Conservation (phyloP, 148 eudicot species). For the Nepenthes gracilis region DNA sequence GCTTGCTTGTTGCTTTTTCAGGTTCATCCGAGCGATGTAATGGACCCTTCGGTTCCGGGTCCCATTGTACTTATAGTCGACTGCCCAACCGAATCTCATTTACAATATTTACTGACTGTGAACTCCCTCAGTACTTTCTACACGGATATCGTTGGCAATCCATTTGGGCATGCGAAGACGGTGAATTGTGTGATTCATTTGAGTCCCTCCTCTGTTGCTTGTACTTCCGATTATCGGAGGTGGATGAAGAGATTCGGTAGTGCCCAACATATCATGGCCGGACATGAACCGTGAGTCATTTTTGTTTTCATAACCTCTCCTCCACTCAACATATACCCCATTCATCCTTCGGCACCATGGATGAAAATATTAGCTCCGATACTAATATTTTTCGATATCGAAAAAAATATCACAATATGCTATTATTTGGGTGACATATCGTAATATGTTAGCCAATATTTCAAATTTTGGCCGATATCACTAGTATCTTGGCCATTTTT, state of each 20-base stretch:
- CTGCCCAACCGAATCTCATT: constrained; percentile 73
- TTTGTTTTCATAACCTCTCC: not conserved
- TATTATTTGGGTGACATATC: no score
- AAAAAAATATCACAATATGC: no score
- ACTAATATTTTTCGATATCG: no score
- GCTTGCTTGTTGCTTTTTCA: constrained; percentile 16
- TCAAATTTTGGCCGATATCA: no score
- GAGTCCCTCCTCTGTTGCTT: constrained; percentile 50
- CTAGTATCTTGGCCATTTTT: no score
- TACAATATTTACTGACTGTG: constrained; percentile 41
- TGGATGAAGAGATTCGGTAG: constrained; percentile 82
- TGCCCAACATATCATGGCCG: constrained; percentile 85
- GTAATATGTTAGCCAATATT: no score
- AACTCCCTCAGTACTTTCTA: constrained; percentile 47
- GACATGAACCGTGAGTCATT: constrained; percentile 68
- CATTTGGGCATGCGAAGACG: constrained; percentile 27
- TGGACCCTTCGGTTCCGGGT: constrained; percentile 91
- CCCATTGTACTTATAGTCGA: constrained; percentile 77
- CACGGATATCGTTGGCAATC: constrained; percentile 23
- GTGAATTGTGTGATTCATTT: constrained; percentile 84
- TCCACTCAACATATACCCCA: not conserved
- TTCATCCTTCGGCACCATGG: not conserved
- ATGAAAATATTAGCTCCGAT: no score
- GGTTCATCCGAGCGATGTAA: constrained; percentile 84
- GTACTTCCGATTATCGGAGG: constrained; percentile 37